Base-by-base conservation (phyloP, 805 yeast genomes). In the Yarrowia keelungensis region DNA sequence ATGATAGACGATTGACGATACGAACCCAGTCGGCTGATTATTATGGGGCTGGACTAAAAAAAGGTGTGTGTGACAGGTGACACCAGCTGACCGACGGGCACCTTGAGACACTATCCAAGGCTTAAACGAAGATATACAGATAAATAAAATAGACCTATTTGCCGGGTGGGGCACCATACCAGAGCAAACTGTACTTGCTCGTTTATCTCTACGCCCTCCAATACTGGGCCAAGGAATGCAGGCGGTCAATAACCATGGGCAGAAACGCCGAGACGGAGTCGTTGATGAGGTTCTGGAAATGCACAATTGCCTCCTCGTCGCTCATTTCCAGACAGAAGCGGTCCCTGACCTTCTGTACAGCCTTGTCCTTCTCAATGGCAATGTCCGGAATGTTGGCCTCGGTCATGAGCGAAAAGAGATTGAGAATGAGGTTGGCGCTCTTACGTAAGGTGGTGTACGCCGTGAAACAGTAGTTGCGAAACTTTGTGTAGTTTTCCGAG, bases 151-250 rank as follows among this genome's bases (percentile, higher is more conserved):
- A 5, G 32, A 26, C 32, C 32, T 26, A 26, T 5, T 26, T 26
- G 32, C 32, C 4, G 7, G 32, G 32, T 26, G 32, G 32, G 32
- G 32, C 32, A 26, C 32, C 32, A 26, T 26, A 26, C 32, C 32
- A 26, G 32, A 26, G 32, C 32, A 26, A 26, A 26, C 32, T 26
- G 32, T 26, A 16, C 26, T 7, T 16, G 47, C 16, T 11, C 15
- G 2, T 41, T 7, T 41, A 41, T 14, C 45, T 15, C 73, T 71
- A 94, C 0, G 98, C 92, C 70, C 99, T 81, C 99, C 99, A 96
- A 76, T 95, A 95, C 76, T 95, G 99, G 0, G 99, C 98, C 76
- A 95, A 83, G 79, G 94, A 92, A 77, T 95, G 99, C 66, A 95
- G 80, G 71, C 97, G 86, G 75, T 95, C 99, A 68, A 95, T 95